A percentile compares a stretch with the other conserved stretches of the same genome.
Conservation (phyloP, 768 basidiomycete species). For the Lactarius psammicola region DNA sequence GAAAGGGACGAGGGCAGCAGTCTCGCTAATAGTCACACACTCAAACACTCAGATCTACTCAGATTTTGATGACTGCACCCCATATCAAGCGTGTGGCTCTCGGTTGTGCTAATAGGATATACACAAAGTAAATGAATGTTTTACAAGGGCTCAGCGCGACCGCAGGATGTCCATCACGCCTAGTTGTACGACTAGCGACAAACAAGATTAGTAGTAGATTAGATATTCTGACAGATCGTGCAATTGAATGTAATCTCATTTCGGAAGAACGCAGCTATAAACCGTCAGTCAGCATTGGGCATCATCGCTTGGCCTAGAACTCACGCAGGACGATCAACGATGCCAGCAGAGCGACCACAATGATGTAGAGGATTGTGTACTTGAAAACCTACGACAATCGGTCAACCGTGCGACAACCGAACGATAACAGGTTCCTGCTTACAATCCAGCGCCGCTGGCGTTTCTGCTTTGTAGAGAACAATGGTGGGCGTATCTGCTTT, state of each 20-base stretch:
- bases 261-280: constrained; percentile 75
- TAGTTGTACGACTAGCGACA: constrained; percentile 26
- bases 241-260: constrained; percentile 74
- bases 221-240: constrained; percentile 83
- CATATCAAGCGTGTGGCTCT: background rate
- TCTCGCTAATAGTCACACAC: background rate
- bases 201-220: constrained; percentile 39
- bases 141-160: constrained; percentile 15
- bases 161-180: constrained; percentile 11
- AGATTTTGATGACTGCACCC: too few species aligned
- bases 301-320: constrained; percentile 36
- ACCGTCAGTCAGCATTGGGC: constrained; percentile 26
- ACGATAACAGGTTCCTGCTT: constrained; percentile 31
- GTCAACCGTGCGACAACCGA: constrained; percentile 4
- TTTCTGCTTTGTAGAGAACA: constrained; percentile 94
- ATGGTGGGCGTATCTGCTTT: constrained; percentile 88
- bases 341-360: constrained; percentile 73
- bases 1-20: background rate
- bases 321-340: constrained; percentile 81
- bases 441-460: constrained; percentile 90
- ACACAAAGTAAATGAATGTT: constrained; percentile 27
- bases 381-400: constrained; percentile 58
- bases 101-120: constrained; percentile 9
- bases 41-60: background rate
- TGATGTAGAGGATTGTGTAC: constrained; percentile 78